Conservation (phyloP, 805 yeast species). For the Saccharomycopsis javanensis region DNA sequence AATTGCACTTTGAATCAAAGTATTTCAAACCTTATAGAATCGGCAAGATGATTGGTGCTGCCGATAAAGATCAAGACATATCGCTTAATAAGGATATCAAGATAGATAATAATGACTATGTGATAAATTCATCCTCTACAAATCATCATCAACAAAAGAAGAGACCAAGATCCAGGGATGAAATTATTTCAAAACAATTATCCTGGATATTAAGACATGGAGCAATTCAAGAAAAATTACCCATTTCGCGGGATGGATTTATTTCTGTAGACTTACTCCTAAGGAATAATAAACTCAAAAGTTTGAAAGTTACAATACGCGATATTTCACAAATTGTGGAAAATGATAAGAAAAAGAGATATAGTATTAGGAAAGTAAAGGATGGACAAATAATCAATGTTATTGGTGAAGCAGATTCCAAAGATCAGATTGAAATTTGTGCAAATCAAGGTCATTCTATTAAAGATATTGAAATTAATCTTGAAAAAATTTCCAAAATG, state of each 20-base stretch:
- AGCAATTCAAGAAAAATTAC: conserved; percentile 57
- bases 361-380: conserved; percentile 26
- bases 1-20: too few relatives aligned
- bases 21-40: too few relatives aligned
- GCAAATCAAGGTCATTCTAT: conserved; percentile 94
- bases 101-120: background rate
- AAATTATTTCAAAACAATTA: conserved; percentile 59
- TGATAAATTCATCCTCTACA: background rate
- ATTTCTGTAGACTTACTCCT: conserved; percentile 46
- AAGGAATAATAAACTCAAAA: conserved; percentile 46
- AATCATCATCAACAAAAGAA: conserved; percentile 1
- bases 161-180: conserved; percentile 31
- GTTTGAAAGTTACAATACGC: conserved; percentile 41
- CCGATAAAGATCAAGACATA: too few relatives aligned
- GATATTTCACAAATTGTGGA: conserved; percentile 56
- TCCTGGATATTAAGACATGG: conserved; percentile 80
- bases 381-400: background rate
- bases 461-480: conserved; percentile 32
- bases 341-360: conserved; percentile 63
- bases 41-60: too few relatives aligned
- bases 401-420: background rate
- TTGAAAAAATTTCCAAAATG: conserved; percentile 27
- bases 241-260: conserved; percentile 61
- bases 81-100: too few relatives aligned
- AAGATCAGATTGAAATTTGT: conserved; percentile 35